These are phyloP conservation scores for Sugiyamaella novakii DNA, from an alignment of 1,139 yeast genomes.

Conservation along the genomic window DNA sequence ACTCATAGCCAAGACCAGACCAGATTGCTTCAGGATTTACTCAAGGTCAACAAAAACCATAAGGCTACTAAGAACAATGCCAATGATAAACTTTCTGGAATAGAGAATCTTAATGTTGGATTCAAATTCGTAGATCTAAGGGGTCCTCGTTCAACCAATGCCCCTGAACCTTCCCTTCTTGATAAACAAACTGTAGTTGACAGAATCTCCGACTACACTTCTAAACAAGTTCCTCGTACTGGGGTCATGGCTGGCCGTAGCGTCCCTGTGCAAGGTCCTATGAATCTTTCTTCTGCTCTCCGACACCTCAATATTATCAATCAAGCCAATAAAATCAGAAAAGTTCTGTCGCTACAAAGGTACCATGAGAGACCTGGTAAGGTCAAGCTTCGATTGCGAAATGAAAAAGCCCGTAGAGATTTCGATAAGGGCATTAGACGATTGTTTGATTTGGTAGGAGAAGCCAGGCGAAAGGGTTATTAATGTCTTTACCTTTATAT, in stretches of 20 bases:
- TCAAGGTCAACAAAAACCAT: slow-evolving; percentile 6
- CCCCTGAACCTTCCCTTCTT: slow-evolving; percentile 5
- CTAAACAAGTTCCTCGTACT: slow-evolving; percentile 36
- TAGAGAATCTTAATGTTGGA: slow-evolving; percentile 9
- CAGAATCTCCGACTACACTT: slow-evolving; percentile 20
- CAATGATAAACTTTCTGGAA: slow-evolving; percentile 6
- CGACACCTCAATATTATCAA: slow-evolving; percentile 37
- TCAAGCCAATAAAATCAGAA: slow-evolving; percentile 36
- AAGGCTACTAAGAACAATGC: neutral
- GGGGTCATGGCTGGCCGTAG: slow-evolving; percentile 42
- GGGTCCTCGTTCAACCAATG: slow-evolving; percentile 7
- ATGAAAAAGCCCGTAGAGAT: slow-evolving; percentile 40
- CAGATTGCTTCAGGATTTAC: slow-evolving; percentile 7
- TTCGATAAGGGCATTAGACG: slow-evolving; percentile 42
- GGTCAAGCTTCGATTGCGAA: slow-evolving; percentile 37
- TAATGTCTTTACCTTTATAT: slow-evolving; percentile 22
- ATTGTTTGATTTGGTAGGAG: slow-evolving; percentile 41
- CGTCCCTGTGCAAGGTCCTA: slow-evolving; percentile 30
- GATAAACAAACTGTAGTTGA: slow-evolving; percentile 15
- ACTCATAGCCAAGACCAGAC: slow-evolving; percentile 8
- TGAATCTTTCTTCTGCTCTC: slow-evolving; percentile 34
- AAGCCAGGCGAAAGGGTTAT: slow-evolving; percentile 44
- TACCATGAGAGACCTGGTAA: slow-evolving; percentile 44
- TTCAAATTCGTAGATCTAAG: slow-evolving; percentile 12
- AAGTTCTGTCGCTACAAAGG: slow-evolving; percentile 36